A percentile compares a stretch with the other conserved stretches of the same genome.
These are phyloP conservation scores for Termitomyces sp. DNA, from an alignment of 768 basidiomycete genomes.

Conservation along the genomic window DNA sequence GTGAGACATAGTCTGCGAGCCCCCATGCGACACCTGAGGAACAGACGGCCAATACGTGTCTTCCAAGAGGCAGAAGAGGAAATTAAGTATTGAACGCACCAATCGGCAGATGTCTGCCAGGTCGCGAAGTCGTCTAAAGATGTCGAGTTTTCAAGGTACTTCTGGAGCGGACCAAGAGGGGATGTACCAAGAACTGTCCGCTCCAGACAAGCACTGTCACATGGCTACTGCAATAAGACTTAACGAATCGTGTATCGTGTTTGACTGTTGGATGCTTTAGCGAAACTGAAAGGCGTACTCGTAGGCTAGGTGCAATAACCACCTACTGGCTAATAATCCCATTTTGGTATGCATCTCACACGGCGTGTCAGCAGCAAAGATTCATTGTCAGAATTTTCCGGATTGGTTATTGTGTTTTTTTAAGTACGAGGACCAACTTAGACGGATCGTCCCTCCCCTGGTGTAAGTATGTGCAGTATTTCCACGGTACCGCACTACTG, in stretches of 20 bases:
- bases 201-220: neutral
- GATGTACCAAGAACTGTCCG: neutral
- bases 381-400: neutral
- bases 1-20: neutral
- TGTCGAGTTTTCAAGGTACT: neutral
- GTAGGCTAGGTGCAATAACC: neutral
- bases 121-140: neutral
- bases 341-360: neutral
- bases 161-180: neutral
- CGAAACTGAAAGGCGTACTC: neutral
- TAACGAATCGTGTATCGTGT: neutral
- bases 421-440: neutral
- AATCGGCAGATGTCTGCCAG: neutral
- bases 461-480: neutral
- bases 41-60: neutral
- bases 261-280: neutral
- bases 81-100: neutral
- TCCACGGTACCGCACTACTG: neutral
- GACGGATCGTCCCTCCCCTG: too few species aligned
- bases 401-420: neutral
- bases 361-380: neutral
- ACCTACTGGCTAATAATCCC: too few species aligned
- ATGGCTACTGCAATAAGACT: neutral
- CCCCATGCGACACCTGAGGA: neutral
- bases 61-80: neutral